phyloP scores from a whole-genome alignment of 768 basidiomycete species.

The Russula sp. region DNA sequence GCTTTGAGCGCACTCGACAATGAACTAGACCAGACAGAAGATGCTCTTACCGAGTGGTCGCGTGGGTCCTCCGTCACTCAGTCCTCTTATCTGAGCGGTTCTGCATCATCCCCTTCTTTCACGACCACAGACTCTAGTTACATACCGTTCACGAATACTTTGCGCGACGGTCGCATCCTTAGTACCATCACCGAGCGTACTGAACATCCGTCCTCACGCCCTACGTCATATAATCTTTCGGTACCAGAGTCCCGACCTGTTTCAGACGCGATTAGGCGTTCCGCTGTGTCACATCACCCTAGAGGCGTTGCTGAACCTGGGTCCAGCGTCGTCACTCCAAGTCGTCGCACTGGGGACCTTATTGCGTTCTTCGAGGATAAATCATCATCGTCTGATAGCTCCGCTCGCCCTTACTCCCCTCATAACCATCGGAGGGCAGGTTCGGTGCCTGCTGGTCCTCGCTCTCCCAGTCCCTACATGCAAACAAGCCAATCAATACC shows the following conservation, averaged over 20 bases:
- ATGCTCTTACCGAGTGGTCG: slow-evolving; percentile 60
- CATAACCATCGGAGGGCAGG: slow-evolving; percentile 47
- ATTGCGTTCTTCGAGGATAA: slow-evolving; percentile 69
- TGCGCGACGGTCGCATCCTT: slow-evolving; percentile 44
- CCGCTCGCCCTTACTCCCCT: slow-evolving; percentile 28
- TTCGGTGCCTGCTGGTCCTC: slow-evolving; percentile 39
- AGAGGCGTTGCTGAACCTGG: slow-evolving; percentile 56
- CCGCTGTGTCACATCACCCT: slow-evolving; percentile 39
- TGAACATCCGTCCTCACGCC: slow-evolving; percentile 59
- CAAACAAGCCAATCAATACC: slow-evolving; percentile 38
- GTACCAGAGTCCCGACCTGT: slow-evolving; percentile 30
- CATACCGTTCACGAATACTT: slow-evolving; percentile 33
- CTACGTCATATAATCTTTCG: slow-evolving; percentile 36
- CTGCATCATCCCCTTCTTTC: slow-evolving; percentile 27
- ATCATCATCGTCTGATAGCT: slow-evolving; percentile 34
- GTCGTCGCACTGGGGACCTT: slow-evolving; percentile 59
- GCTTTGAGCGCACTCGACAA: slow-evolving; percentile 61
- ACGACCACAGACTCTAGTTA: slow-evolving; percentile 20
- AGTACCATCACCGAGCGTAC: slow-evolving; percentile 78
- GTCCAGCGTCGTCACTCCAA: slow-evolving; percentile 34
- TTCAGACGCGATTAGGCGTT: slow-evolving; percentile 41
- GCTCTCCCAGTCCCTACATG: slow-evolving; percentile 36
- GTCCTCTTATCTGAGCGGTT: slow-evolving; percentile 33
- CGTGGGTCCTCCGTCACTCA: slow-evolving; percentile 35
- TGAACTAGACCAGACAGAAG: slow-evolving; percentile 59